Evolutionary conservation across 2,329 filamentous ascomycete genomes (phyloP).

Genomic region (Zymoseptoria pseudotritici): DNA sequence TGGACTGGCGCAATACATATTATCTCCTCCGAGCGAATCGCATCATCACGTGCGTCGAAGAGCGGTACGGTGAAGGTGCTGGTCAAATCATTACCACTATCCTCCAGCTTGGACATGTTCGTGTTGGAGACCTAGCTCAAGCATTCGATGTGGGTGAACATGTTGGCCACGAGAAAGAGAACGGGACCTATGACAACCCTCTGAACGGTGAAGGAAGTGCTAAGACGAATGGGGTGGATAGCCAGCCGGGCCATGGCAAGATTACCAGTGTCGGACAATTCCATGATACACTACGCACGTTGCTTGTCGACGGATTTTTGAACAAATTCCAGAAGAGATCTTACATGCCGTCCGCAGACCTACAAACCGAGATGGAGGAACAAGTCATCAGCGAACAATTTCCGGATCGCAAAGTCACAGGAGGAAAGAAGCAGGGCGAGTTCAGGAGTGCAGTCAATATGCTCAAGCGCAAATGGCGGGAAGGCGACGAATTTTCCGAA

Average conservation of each 20-base stretch:
- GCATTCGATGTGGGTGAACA: constrained; percentile 44
- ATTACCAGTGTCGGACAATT: constrained; percentile 35
- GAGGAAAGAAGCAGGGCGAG: constrained; percentile 59
- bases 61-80: constrained; percentile 66
- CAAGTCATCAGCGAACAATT: constrained; percentile 51
- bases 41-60: constrained; percentile 67
- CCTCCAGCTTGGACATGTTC: constrained; percentile 68
- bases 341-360: constrained; percentile 51
- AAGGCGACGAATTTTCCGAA: constrained; percentile 32
- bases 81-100: constrained; percentile 68
- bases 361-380: constrained; percentile 51
- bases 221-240: constrained; percentile 11
- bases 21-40: constrained; percentile 73
- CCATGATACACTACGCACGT: constrained; percentile 37
- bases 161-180: constrained; percentile 20
- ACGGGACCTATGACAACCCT: constrained; percentile 8
- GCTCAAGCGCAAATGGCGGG: constrained; percentile 47
- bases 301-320: constrained; percentile 60
- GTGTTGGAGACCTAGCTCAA: constrained; percentile 60
- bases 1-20: constrained; percentile 73
- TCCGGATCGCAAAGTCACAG: constrained; percentile 47
- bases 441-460: constrained; percentile 51
- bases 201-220: constrained; percentile 11
- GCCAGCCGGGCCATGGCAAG: constrained; percentile 12
- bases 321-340: constrained; percentile 50